These are phyloP conservation scores for Artemisia annua DNA, from an alignment of 129 eudicot genomes.

Conservation along the genomic window DNA sequence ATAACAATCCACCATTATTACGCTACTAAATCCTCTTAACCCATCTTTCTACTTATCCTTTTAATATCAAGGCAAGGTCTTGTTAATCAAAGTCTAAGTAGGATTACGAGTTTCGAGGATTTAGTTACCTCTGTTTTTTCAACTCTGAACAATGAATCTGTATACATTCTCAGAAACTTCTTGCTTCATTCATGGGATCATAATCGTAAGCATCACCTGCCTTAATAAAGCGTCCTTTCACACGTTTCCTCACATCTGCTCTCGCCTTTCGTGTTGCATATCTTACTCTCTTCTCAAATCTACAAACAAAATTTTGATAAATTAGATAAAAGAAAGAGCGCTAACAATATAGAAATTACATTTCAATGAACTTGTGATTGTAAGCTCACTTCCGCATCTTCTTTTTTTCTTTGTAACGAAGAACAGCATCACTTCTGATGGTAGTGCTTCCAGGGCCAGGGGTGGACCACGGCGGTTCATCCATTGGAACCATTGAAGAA, in stretches of 20 bases:
- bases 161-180: constrained; percentile 45
- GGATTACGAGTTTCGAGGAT: constrained; percentile 1
- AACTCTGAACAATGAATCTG: not conserved
- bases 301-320: constrained; percentile 8
- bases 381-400: constrained; percentile 69
- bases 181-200: constrained; percentile 63
- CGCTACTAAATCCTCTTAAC: not conserved
- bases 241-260: constrained; percentile 80
- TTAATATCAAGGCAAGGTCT: constrained; percentile 1
- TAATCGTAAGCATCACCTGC: constrained; percentile 83
- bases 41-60: constrained; percentile 7
- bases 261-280: constrained; percentile 85
- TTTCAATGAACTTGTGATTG: not conserved
- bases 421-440: constrained; percentile 71
- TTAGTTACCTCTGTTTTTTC: not conserved
- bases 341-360: not conserved
- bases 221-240: constrained; percentile 84
- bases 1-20: not conserved
- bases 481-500: constrained; percentile 63
- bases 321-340: not conserved
- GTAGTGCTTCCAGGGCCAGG: constrained; percentile 55
- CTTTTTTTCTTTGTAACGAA: constrained; percentile 92
- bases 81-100: not conserved
- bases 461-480: constrained; percentile 80
- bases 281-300: constrained; percentile 84